Percentiles rank a stretch among this genome's conserved stretches.
phyloP scores from a whole-genome alignment of 2,329 filamentous ascomycete species.

The Arthrobotrys iridis region DNA sequence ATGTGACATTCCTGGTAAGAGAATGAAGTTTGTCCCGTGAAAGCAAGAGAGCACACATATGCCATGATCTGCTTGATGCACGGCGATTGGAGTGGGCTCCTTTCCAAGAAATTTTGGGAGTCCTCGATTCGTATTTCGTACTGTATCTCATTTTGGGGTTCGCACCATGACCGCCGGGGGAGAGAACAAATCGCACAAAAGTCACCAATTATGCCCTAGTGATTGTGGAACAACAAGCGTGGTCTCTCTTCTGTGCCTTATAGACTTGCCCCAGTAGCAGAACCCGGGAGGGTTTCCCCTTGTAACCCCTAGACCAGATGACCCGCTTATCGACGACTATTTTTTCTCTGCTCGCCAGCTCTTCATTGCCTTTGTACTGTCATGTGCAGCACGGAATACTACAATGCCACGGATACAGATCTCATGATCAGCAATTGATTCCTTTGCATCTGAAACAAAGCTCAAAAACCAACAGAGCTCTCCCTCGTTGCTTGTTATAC shows the following conservation, averaged over 20 bases:
- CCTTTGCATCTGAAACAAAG: background rate
- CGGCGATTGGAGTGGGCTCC: background rate
- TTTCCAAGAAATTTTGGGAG: background rate
- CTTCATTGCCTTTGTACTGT: slow-evolving; percentile 75
- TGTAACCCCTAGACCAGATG: background rate
- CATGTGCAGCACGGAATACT: slow-evolving; percentile 78
- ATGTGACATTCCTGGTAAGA: slow-evolving; percentile 9
- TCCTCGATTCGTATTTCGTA: background rate
- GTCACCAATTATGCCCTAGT: background rate
- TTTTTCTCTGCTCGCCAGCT: slow-evolving; percentile 70
- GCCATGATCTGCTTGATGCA: background rate
- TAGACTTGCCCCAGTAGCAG: slow-evolving; percentile 6
- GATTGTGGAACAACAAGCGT: slow-evolving; percentile 48
- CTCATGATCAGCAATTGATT: slow-evolving; percentile 35
- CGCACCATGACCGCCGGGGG: slow-evolving; percentile 1
- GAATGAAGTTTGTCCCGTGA: background rate
- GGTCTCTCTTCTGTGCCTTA: slow-evolving; percentile 3
- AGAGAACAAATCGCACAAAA: slow-evolving; percentile 13
- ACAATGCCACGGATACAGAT: slow-evolving; percentile 44
- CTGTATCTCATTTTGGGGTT: background rate
- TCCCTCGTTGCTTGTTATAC: slow-evolving; percentile 23
- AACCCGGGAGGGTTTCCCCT: slow-evolving; percentile 5
- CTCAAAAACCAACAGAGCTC: background rate
- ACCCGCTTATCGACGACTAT: slow-evolving; percentile 5
- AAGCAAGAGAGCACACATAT: background rate